Evolutionary conservation across 2,329 filamentous ascomycete species (phyloP).

Genomic region (Ophiocordyceps camponoti-rufipedis): DNA sequence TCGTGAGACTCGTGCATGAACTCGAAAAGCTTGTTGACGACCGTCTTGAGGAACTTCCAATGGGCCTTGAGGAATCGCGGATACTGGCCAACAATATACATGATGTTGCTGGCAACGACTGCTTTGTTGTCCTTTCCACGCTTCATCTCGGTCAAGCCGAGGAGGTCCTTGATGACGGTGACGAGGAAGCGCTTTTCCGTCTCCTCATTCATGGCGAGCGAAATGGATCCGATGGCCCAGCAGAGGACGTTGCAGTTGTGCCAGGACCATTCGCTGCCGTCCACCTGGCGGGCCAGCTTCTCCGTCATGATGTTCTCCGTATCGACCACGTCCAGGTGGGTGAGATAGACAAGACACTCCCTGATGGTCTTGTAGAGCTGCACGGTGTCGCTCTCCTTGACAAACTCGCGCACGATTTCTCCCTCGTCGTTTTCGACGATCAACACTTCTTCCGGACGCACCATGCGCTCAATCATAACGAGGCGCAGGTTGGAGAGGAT

Average conservation of each 20-base stretch:
- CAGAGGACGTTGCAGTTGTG: conserved; percentile 98
- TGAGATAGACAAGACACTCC: conserved; percentile 92
- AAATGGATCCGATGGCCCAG: conserved; percentile 98
- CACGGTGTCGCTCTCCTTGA: conserved; percentile 98
- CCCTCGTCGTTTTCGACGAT: conserved; percentile 99
- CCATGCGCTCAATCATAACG: conserved; percentile 99
- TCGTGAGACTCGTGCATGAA: conserved; percentile 99
- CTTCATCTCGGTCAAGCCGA: conserved; percentile 97
- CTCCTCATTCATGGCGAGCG: conserved; percentile 97
- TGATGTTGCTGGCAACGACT: conserved; percentile 96
- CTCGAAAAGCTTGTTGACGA: conserved; percentile 98
- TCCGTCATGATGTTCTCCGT: conserved; percentile 99
- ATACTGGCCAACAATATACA: conserved; percentile 99
- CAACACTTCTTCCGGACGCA: conserved; percentile 88
- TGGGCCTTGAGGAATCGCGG: conserved; percentile 96
- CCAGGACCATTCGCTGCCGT: conserved; percentile 96
- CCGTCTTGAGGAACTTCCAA: conserved; percentile 99
- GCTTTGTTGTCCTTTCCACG: conserved; percentile 99
- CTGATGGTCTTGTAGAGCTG: conserved; percentile 98
- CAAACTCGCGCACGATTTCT: conserved; percentile 96
- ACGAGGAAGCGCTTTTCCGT: conserved; percentile 97
- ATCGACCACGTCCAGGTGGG: conserved; percentile 90
- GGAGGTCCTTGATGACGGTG: conserved; percentile 94
- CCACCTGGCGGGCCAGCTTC: conserved; percentile 87
- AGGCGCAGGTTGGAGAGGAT: conserved; percentile 84